phyloP scores from a whole-genome alignment of 495 filamentous ascomycete genomes.

The Annulohypoxylon nitens region DNA sequence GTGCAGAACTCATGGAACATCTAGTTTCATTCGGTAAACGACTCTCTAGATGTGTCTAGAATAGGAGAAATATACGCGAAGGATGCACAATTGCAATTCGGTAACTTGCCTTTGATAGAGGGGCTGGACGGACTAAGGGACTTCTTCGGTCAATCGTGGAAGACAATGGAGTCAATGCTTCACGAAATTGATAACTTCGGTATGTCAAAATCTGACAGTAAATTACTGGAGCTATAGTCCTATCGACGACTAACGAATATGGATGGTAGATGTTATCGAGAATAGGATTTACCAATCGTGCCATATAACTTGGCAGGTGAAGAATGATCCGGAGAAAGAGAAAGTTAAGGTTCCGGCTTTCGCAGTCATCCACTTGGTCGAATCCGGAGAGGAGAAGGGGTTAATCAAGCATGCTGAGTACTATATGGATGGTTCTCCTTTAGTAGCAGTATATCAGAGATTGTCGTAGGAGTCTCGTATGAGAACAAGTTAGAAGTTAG shows the following conservation, averaged over 20 bases:
- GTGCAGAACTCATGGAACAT: background rate
- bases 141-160: constrained; percentile 39
- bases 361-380: constrained; percentile 37
- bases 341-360: constrained; percentile 43
- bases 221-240: background rate
- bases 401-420: constrained; percentile 20
- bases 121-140: constrained; percentile 32
- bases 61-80: constrained; percentile 31
- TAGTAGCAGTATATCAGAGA: constrained; percentile 34
- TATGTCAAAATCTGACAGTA: constrained; percentile 5
- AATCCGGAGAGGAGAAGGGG: constrained; percentile 27
- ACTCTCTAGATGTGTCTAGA: constrained; percentile 35
- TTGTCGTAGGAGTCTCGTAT: constrained; percentile 24
- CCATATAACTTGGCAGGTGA: constrained; percentile 46
- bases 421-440: constrained; percentile 41
- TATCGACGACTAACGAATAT: constrained; percentile 1
- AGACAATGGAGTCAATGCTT: constrained; percentile 42
- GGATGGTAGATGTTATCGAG: constrained; percentile 32
- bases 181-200: constrained; percentile 44
- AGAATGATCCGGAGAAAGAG: constrained; percentile 48
- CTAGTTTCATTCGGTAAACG: constrained; percentile 37
- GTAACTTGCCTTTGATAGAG: constrained; percentile 35
- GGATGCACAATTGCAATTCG: constrained; percentile 38
- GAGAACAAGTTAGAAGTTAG: background rate
- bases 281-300: constrained; percentile 47